phyloP scores from a whole-genome alignment of 495 filamentous ascomycete species.

The Trichocladium uniseriatum region DNA sequence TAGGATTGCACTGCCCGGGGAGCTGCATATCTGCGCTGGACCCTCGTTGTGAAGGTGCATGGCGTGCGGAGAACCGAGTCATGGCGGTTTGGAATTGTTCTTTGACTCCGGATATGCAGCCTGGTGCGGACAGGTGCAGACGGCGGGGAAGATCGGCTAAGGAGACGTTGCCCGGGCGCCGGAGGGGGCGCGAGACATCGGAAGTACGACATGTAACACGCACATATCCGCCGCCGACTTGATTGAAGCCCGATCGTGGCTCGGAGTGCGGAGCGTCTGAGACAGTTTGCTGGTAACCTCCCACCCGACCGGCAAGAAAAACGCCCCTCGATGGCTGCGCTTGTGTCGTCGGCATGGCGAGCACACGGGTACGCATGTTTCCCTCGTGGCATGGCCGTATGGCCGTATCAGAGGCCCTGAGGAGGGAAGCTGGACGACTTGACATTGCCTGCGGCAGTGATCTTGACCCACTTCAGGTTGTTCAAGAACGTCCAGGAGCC shows the following conservation, averaged over 20 bases:
- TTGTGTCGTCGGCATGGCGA: not conserved
- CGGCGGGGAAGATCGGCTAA: not conserved
- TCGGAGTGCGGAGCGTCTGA: slow-evolving; percentile 8
- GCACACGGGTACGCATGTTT: not conserved
- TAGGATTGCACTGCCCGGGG: not conserved
- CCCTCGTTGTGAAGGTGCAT: not conserved
- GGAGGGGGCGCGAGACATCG: not conserved
- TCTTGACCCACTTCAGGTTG: slow-evolving; percentile 48
- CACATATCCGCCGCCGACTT: slow-evolving; percentile 3
- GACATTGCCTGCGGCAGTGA: slow-evolving; percentile 48
- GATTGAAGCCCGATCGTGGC: slow-evolving; percentile 4
- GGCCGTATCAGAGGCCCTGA: slow-evolving; percentile 19
- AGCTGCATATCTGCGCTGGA: slow-evolving; percentile 1
- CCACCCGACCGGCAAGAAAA: not conserved
- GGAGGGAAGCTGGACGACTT: slow-evolving; percentile 59
- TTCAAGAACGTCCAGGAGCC: slow-evolving; percentile 46
- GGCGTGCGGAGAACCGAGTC: not conserved
- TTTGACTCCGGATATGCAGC: slow-evolving; percentile 2
- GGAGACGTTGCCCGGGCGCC: slow-evolving; percentile 1
- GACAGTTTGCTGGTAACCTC: slow-evolving; percentile 4
- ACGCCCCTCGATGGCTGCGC: not conserved
- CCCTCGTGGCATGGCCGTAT: not conserved
- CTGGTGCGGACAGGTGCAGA: slow-evolving; percentile 5
- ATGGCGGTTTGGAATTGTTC: not conserved
- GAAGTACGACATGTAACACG: slow-evolving; percentile 1